phyloP scores from a whole-genome alignment of 2,329 filamentous ascomycete genomes.

The Diplodia corticola region DNA sequence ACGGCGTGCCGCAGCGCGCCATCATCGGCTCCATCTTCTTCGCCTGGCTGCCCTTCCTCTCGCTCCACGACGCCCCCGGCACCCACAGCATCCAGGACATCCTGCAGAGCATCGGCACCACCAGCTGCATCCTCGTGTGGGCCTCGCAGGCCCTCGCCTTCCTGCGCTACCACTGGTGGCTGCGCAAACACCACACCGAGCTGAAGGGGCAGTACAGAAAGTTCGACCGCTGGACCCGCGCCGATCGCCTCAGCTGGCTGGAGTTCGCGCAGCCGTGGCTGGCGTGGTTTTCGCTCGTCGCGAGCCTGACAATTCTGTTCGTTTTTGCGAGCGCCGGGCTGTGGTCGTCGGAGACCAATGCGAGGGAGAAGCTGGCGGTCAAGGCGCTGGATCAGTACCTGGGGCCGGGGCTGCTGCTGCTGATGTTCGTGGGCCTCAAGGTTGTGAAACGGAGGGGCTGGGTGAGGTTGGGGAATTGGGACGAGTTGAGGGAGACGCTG shows the following conservation, averaged over 20 bases:
- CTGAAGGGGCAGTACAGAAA: background rate
- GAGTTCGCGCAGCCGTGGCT: background rate
- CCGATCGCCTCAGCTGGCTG: background rate
- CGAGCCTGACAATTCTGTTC: background rate
- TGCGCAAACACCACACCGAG: background rate
- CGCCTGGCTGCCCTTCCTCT: slow-evolving; percentile 15
- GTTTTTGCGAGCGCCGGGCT: slow-evolving; percentile 4
- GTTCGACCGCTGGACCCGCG: background rate
- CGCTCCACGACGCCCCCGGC: background rate
- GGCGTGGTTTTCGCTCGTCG: background rate
- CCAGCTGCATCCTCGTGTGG: slow-evolving; percentile 20
- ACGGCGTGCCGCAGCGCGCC: slow-evolving; percentile 13
- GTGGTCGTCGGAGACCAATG: background rate
- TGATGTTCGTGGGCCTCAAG: background rate
- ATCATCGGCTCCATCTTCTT: slow-evolving; percentile 19
- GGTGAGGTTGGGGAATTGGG: background rate
- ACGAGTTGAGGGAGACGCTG: background rate
- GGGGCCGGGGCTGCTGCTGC: background rate
- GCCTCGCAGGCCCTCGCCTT: slow-evolving; percentile 13
- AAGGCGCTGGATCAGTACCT: slow-evolving; percentile 6
- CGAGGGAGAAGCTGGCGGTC: background rate
- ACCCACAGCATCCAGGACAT: slow-evolving; percentile 8
- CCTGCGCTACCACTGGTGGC: slow-evolving; percentile 15
- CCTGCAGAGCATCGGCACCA: slow-evolving; percentile 7
- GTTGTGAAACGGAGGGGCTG: background rate